These are phyloP conservation scores for barrel medic (Medicago truncatula) DNA, from an alignment of 306 rosid species.

Conservation along the genomic window MtrunA17r5.0-ANR NC_053048.1:34281501-34282000, in stretches of 20 bases:
- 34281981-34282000: constrained; percentile 32
- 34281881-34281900: neutral
- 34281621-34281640: no score
- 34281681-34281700: no score
- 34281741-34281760: constrained; percentile 34
- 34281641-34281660: neutral
- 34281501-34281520: constrained; percentile 16
- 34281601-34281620: no score
- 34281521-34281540: constrained; percentile 31
- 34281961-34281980: constrained; percentile 39
- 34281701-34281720: neutral
- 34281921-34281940: constrained; percentile 45
- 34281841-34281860: constrained; percentile 7
- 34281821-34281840: constrained; percentile 34
- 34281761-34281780: constrained; percentile 39
- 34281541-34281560: neutral
- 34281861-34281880: constrained; percentile 13
- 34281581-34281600: no score
- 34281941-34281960: constrained; percentile 54
- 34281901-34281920: neutral
- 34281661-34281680: no score
- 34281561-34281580: no score
- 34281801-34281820: constrained; percentile 33
- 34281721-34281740: constrained; percentile 24
- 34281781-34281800: constrained; percentile 28